Base-by-base conservation (phyloP, 2,329 filamentous ascomycete genomes). In the Penicillium vulpinum region DNA sequence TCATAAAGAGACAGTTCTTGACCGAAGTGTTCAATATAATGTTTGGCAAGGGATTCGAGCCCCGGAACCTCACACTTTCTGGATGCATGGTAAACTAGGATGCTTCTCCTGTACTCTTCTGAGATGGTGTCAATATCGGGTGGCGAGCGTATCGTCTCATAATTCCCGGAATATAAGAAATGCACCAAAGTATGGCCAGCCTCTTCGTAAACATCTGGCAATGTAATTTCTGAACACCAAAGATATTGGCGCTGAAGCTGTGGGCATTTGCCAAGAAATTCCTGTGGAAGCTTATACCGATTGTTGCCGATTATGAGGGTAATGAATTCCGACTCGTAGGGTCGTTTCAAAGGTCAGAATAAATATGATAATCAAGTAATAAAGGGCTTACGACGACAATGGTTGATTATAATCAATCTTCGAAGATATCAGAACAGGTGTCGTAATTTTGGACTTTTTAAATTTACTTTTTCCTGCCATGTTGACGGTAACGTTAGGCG, bases 131-230 rank as follows among this genome's bases (percentile, higher is more conserved):
- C n/a, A n/a, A n/a, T 21, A 22, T 45, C 9, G 36, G 38, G 51
- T 13, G 51, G 31, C 29, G 21, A 51, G 6, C 38, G 15, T 6
- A 59, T 53, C 3, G 57, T 65, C 51, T 65, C 53, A 35, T 63
- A 65, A 3, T 38, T 33, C 8, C 58, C 61, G 4, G 57, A 55
- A 33, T 58, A 60, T 10, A 63, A 31, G 33, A 63, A 65, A 56
- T 63, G 57, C n/a, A 65, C 45, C 21, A 65, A 40, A 7, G 62
- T 63, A 35, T 65, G 57, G 8, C 61, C 57, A 16, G 40, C 33
- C 48, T 60, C 61, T 22, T 60, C 61, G 29, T 63, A 15, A 76
- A 64, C 57, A 71, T 73, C 29, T 2, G 35, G 26, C 8, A 52
- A 33, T 35, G 5, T 7, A 35, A 57, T 51, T n/a, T 29, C 11